Percentiles rank a stretch among this genome's conserved stretches.
phyloP scores from a whole-genome alignment of 176 grass and related monocot genomes.

The Ampelocalamus luodianensis region DNA sequence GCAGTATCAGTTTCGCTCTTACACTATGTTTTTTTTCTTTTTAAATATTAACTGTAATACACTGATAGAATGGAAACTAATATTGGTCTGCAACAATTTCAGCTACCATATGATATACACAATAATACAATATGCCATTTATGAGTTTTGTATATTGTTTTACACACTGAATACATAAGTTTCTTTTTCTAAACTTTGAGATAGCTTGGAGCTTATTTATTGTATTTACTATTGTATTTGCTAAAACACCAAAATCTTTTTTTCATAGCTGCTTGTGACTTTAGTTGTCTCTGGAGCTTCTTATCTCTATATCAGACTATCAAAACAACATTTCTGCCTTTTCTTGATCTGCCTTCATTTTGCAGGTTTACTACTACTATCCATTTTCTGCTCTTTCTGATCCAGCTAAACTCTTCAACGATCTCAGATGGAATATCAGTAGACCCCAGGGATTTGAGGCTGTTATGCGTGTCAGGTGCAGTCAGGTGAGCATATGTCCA shows the following conservation, averaged over 20 bases:
- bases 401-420: slow-evolving; percentile 90
- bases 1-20: slow-evolving; percentile 5
- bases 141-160: not conserved
- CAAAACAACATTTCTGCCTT: not conserved
- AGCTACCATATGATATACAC: not conserved
- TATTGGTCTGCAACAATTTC: not conserved
- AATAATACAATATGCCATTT: slow-evolving; percentile 8
- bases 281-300: not conserved
- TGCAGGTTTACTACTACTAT: slow-evolving; percentile 90
- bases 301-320: not conserved
- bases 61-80: not conserved
- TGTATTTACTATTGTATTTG: not conserved
- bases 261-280: not conserved
- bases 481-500: slow-evolving; percentile 54
- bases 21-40: not conserved
- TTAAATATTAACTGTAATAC: not conserved
- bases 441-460: slow-evolving; percentile 96
- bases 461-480: slow-evolving; percentile 95
- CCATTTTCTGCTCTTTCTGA: slow-evolving; percentile 91
- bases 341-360: slow-evolving; percentile 22
- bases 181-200: slow-evolving; percentile 14
- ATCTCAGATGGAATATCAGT: slow-evolving; percentile 94
- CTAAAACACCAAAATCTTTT: not conserved
- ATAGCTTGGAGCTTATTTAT: not conserved
- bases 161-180: not conserved